Percentiles rank a stretch among this genome's conserved stretches.
Conservation (phyloP, 1,284 basidiomycete species). For the Sporisorium graminicola region DNA sequence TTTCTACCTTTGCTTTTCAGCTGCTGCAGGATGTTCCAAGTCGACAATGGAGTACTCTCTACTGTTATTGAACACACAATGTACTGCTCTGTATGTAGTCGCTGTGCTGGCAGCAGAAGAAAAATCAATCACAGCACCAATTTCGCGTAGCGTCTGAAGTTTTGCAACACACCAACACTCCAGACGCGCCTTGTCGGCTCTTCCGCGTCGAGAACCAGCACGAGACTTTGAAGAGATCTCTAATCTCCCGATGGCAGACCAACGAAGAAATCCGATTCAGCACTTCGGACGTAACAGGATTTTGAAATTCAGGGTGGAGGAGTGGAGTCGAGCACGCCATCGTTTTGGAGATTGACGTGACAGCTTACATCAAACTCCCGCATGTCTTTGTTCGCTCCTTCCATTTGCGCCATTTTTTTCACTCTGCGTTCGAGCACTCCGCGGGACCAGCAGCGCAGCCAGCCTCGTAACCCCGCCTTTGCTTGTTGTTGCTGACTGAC, state of each 20-base stretch:
- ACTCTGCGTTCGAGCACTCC: neutral
- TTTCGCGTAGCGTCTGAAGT: too few species aligned
- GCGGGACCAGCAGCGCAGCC: neutral
- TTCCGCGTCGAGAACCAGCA: neutral
- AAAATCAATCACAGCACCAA: too few species aligned
- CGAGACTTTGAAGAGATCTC: neutral
- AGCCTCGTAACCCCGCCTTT: neutral
- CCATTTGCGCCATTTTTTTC: neutral
- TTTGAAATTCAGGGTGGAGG: constrained; percentile 1
- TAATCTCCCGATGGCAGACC: constrained; percentile 13
- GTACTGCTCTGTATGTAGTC: too few species aligned
- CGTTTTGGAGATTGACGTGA: constrained; percentile 27
- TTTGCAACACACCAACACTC: too few species aligned
- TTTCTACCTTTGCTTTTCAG: too few species aligned
- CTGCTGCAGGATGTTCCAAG: too few species aligned
- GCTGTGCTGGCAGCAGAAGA: too few species aligned
- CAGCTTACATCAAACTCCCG: constrained; percentile 15
- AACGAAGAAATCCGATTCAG: constrained; percentile 1
- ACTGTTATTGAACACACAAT: too few species aligned
- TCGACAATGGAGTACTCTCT: too few species aligned
- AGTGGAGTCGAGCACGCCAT: constrained; percentile 27
- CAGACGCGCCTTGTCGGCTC: too few species aligned
- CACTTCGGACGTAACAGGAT: neutral
- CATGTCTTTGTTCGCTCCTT: neutral
- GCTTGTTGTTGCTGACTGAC: neutral